phyloP scores from a whole-genome alignment of 1,284 basidiomycete species.

The Cryptococcus sp. region DNA sequence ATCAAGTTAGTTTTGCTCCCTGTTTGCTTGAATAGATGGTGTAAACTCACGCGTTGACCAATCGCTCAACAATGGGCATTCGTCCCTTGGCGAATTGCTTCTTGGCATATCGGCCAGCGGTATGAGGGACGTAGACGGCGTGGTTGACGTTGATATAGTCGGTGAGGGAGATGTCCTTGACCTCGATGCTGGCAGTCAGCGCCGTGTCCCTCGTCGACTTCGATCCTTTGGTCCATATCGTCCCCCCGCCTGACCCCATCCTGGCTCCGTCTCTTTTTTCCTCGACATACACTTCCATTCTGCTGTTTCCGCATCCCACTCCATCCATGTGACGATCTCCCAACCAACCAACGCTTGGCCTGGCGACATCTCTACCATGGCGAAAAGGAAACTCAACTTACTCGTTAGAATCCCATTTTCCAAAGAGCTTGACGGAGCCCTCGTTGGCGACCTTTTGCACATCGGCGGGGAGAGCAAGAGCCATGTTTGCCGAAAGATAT shows the following conservation, averaged over 20 bases:
- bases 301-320: not conserved
- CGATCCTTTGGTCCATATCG: not conserved
- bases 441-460: constrained; percentile 75
- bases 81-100: constrained; percentile 99
- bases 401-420: constrained; percentile 95
- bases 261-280: not conserved
- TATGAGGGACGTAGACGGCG: constrained; percentile 96
- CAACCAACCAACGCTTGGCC: constrained; percentile 3
- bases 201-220: constrained; percentile 12
- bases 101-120: constrained; percentile 97
- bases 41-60: constrained; percentile 82
- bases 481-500: constrained; percentile 27
- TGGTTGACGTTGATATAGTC: constrained; percentile 99
- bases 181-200: constrained; percentile 91
- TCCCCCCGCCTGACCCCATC: not conserved
- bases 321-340: not conserved
- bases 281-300: not conserved
- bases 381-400: constrained; percentile 51
- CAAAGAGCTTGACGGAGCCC: constrained; percentile 78
- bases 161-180: constrained; percentile 97
- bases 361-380: too few relatives aligned
- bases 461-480: constrained; percentile 63
- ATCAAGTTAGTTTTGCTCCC: not conserved
- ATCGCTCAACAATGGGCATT: constrained; percentile 99
- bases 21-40: not conserved